Conservation (phyloP, 2,329 filamentous ascomycete species). For the Podosphaera leucotricha region DNA sequence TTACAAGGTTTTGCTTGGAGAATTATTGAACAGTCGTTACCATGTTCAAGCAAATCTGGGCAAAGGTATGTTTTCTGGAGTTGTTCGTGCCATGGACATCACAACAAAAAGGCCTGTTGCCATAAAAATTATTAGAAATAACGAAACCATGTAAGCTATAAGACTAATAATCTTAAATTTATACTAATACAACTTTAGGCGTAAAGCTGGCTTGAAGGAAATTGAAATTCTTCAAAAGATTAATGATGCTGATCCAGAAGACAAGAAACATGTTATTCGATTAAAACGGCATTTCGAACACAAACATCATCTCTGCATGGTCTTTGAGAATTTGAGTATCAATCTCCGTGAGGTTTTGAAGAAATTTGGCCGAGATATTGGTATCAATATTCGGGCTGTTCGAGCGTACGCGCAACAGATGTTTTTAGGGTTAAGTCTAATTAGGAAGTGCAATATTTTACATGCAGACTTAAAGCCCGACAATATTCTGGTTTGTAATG, state of each 20-base stretch:
- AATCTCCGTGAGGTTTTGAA: slow-evolving; percentile 86
- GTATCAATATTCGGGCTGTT: slow-evolving; percentile 73
- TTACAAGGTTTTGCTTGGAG: slow-evolving; percentile 82
- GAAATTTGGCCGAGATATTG: slow-evolving; percentile 85
- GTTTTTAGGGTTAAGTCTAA: slow-evolving; percentile 65
- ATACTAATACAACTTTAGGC: slow-evolving; percentile 18
- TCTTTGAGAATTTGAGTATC: slow-evolving; percentile 84
- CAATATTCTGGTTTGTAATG: slow-evolving; percentile 44
- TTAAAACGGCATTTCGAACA: slow-evolving; percentile 78
- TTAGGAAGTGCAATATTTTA: slow-evolving; percentile 80
- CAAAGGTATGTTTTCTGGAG: slow-evolving; percentile 88
- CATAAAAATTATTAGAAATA: slow-evolving; percentile 95
- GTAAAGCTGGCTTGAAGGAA: slow-evolving; percentile 81
- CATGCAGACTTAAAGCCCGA: slow-evolving; percentile 95
- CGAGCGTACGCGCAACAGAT: slow-evolving; percentile 83
- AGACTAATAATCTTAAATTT: neutral
- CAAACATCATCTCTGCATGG: slow-evolving; percentile 86
- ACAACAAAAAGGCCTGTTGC: slow-evolving; percentile 58
- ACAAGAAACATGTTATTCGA: slow-evolving; percentile 77
- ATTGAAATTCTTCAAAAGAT: slow-evolving; percentile 82
- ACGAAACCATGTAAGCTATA: slow-evolving; percentile 48
- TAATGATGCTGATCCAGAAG: slow-evolving; percentile 61
- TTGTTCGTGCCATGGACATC: slow-evolving; percentile 68
- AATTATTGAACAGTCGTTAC: slow-evolving; percentile 73
- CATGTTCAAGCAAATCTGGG: slow-evolving; percentile 72